Evolutionary conservation across 768 basidiomycete species (phyloP).

Genomic region (Mycena rebaudengoi): DNA sequence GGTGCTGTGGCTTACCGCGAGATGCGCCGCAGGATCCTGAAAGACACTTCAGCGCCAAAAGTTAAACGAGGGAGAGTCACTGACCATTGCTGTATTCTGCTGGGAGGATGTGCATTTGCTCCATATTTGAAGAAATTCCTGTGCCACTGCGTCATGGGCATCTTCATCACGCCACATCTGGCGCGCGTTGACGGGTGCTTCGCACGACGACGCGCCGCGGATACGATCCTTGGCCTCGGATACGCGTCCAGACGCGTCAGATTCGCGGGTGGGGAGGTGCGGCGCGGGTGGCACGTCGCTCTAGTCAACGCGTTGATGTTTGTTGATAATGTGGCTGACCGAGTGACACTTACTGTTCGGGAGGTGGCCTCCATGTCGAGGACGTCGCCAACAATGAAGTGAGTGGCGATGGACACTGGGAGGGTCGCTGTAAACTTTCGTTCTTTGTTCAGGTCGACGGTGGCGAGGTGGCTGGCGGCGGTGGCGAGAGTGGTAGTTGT

Average conservation of each 20-base stretch:
- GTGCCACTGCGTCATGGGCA: slow-evolving; percentile 6
- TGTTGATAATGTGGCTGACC: neutral
- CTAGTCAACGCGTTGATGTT: slow-evolving; percentile 11
- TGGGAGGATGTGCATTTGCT: neutral
- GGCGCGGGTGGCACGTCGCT: neutral
- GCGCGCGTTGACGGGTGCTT: neutral
- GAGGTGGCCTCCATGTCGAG: too few relatives aligned
- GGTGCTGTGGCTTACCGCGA: neutral
- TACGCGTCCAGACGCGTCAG: slow-evolving; percentile 6
- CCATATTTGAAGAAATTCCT: slow-evolving; percentile 10
- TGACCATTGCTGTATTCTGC: slow-evolving; percentile 10
- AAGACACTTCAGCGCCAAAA: neutral
- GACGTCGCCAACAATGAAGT: neutral
- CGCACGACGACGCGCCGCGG: neutral
- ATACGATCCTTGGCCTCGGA: neutral
- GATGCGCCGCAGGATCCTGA: neutral
- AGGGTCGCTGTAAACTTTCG: too few relatives aligned
- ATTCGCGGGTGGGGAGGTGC: neutral
- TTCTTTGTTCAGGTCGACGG: too few relatives aligned
- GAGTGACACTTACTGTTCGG: slow-evolving; percentile 5
- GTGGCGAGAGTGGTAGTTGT: slow-evolving; percentile 8
- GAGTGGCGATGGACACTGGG: slow-evolving; percentile 17
- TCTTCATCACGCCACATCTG: slow-evolving; percentile 6
- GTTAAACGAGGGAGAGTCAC: neutral
- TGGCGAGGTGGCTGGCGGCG: neutral